A percentile compares a stretch with the other conserved stretches of the same genome.
phyloP scores from a whole-genome alignment of 2,329 filamentous ascomycete genomes.

The Emydomyces testavorans region DNA sequence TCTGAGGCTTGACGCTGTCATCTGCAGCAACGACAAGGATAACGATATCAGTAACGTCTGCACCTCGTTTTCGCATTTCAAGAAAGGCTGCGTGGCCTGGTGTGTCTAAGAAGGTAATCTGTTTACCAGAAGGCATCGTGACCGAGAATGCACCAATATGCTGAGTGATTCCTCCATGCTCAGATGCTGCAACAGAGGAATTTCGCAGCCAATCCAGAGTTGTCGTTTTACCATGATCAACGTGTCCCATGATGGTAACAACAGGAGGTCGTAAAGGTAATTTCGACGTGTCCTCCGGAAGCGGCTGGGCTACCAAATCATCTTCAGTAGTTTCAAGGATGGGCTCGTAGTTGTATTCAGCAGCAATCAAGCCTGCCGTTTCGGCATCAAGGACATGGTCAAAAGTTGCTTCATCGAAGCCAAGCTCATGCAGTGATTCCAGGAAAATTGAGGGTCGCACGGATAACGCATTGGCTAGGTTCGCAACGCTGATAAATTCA shows the following conservation, averaged over 20 bases:
- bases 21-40: constrained; percentile 92
- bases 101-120: constrained; percentile 93
- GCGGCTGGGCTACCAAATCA: constrained; percentile 61
- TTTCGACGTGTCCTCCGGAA: constrained; percentile 53
- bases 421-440: constrained; percentile 64
- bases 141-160: constrained; percentile 98
- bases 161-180: constrained; percentile 95
- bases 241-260: constrained; percentile 98
- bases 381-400: constrained; percentile 85
- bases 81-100: constrained; percentile 93
- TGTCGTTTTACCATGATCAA: constrained; percentile 97
- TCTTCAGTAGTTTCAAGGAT: constrained; percentile 54
- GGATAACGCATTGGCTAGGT: constrained; percentile 63
- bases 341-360: constrained; percentile 87
- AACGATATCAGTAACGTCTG: constrained; percentile 92
- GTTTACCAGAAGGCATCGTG: constrained; percentile 69
- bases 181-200: constrained; percentile 77
- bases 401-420: constrained; percentile 72
- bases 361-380: constrained; percentile 76
- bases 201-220: constrained; percentile 88
- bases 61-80: constrained; percentile 88
- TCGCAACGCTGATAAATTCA: constrained; percentile 80
- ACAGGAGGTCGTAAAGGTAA: constrained; percentile 75
- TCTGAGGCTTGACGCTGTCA: constrained; percentile 95
- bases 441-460: constrained; percentile 62